Conservation (phyloP, 1,284 basidiomycete genomes). For the Inonotus hispidus region DNA sequence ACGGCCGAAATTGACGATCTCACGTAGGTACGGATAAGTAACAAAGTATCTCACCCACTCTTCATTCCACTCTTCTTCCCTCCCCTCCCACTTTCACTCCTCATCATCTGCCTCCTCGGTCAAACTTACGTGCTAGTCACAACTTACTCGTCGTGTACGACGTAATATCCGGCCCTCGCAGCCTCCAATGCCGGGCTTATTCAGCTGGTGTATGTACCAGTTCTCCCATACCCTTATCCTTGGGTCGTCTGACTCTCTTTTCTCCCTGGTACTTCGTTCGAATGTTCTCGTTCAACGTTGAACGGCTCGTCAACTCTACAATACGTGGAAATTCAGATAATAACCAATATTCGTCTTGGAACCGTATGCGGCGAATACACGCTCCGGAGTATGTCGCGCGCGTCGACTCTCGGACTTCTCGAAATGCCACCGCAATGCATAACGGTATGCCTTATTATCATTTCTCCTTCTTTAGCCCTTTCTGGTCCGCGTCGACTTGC, state of each 20-base stretch:
- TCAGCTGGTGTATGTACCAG: neutral
- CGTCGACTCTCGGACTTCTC: constrained; percentile 40
- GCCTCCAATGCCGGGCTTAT: neutral
- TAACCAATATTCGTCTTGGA: constrained; percentile 48
- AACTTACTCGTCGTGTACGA: neutral
- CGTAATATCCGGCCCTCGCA: neutral
- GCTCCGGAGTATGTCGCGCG: constrained; percentile 45
- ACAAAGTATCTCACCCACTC: neutral
- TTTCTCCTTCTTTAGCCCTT: constrained; percentile 27
- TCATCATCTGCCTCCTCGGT: neutral
- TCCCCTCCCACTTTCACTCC: neutral
- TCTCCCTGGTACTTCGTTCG: neutral
- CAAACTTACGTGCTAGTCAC: neutral
- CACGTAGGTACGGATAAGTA: neutral
- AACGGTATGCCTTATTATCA: constrained; percentile 30
- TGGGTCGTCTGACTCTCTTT: neutral
- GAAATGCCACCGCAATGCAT: constrained; percentile 43
- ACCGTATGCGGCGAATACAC: constrained; percentile 45
- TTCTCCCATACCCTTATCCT: neutral
- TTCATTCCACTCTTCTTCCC: neutral
- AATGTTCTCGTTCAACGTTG: neutral
- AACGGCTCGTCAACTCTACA: neutral
- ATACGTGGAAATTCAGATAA: constrained; percentile 32
- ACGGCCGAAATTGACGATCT: neutral
- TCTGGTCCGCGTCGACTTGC: neutral